Evolutionary conservation across 768 basidiomycete genomes (phyloP), one percentile per base, ranked within the genome.

Genomic region (Boletus coccyginus): DNA sequence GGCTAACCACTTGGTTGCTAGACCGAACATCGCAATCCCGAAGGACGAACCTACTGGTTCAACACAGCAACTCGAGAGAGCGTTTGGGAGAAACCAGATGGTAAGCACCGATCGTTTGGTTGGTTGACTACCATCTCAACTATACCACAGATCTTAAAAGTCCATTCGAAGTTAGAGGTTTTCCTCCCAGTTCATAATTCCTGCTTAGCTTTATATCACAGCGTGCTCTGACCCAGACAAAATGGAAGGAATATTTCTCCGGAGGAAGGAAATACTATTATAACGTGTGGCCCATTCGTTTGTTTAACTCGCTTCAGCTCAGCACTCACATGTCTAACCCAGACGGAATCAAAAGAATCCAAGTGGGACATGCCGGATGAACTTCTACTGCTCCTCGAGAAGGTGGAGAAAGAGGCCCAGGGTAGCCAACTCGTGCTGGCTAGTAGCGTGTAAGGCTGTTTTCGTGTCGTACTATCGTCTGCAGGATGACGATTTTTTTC

Each of bases 301-400:
- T 12, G n/a, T 41, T 33, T 46, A 21, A 10, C 21, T 43, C n/a
- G 24, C 44, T 39, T 35, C 39, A 36, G 13, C 9, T 9, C 36
- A 24, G 13, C 36, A 21, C 51, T 56, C 36, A 56, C 27, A 43
- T 44, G 3, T 44, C 11, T 39, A 16, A 21, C 65, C 3, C 66
- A 97, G 87, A 88, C 85, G 33, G 86, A 90, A 41, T 82, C 86
- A 32, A 96, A 94, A 63, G 92, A 96, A 73, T 96, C 94, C 3
- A 93, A 95, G 77, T 98, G 97, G 97, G 93, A 96, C 56, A 89
- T 96, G 85, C 97, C 97, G 11, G 87, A 93, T 52, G 95, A 98
- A 65, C 82, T 99, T 29, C 74, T 88, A 24, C 78, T 91, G n/a
- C 73, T 95, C 24, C 78, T 94, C 38, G 88, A 92, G 68, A 90